Conservation (phyloP, 2,329 filamentous ascomycete species). For the Pseudonectria foliicola region DNA sequence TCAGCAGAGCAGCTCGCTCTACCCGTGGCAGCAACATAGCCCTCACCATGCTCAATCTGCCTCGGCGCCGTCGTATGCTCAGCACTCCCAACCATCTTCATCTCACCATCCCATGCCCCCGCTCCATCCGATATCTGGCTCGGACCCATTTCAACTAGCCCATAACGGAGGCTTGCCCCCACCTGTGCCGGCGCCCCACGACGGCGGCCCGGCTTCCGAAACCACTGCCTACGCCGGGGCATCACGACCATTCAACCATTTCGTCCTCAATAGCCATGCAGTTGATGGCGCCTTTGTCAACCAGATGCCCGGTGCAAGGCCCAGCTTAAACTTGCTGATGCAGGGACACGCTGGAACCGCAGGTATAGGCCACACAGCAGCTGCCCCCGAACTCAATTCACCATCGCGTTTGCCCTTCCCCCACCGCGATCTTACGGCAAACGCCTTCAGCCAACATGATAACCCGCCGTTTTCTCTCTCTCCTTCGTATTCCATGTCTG, state of each 20-base stretch:
- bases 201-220: constrained; percentile 5
- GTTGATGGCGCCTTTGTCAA: constrained; percentile 16
- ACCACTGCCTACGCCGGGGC: constrained; percentile 8
- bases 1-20: constrained; percentile 12
- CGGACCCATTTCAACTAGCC: constrained; percentile 14
- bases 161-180: constrained; percentile 16
- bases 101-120: neutral
- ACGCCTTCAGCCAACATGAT: constrained; percentile 12
- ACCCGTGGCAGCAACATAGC: constrained; percentile 14
- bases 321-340: neutral
- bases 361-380: constrained; percentile 10
- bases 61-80: constrained; percentile 14
- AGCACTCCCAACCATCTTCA: constrained; percentile 3
- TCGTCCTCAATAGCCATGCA: constrained; percentile 4
- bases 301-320: constrained; percentile 13
- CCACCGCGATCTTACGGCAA: constrained; percentile 11
- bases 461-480: constrained; percentile 9
- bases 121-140: constrained; percentile 7
- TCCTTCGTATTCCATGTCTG: constrained; percentile 11
- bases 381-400: constrained; percentile 15
- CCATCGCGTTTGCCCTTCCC: constrained; percentile 14
- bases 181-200: constrained; percentile 14
- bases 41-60: constrained; percentile 9
- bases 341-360: constrained; percentile 8
- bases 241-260: constrained; percentile 10